Conservation (phyloP, 2,329 filamentous ascomycete species). For the Pseudonectria foliicola region DNA sequence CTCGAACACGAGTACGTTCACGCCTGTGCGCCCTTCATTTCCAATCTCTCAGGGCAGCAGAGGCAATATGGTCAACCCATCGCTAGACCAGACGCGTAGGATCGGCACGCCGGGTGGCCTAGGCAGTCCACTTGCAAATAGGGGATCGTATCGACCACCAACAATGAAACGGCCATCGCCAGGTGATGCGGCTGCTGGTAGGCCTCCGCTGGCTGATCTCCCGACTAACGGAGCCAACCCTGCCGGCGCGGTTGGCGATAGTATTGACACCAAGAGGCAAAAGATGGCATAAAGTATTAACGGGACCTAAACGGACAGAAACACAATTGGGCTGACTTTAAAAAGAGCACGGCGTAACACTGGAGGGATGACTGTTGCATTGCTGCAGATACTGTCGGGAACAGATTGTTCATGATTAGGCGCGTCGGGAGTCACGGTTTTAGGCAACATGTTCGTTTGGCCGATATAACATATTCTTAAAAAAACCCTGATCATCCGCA, state of each 20-base stretch:
- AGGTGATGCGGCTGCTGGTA: slow-evolving; percentile 20
- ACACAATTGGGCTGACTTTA: neutral
- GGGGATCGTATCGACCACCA: slow-evolving; percentile 51
- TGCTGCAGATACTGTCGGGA: too few species aligned
- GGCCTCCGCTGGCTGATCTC: slow-evolving; percentile 45
- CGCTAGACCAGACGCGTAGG: slow-evolving; percentile 46
- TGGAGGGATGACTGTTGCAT: too few species aligned
- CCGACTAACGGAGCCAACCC: slow-evolving; percentile 34
- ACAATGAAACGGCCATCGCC: slow-evolving; percentile 48
- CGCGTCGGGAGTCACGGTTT: too few species aligned
- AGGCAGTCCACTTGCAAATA: slow-evolving; percentile 51
- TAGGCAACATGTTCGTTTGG: too few species aligned
- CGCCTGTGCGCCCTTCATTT: slow-evolving; percentile 24
- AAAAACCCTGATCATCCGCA: too few species aligned
- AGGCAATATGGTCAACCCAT: slow-evolving; percentile 44
- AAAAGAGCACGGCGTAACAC: neutral
- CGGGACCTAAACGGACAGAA: neutral
- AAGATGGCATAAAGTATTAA: slow-evolving; percentile 30
- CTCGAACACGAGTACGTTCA: slow-evolving; percentile 21
- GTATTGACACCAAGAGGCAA: slow-evolving; percentile 45
- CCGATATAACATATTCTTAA: too few species aligned
- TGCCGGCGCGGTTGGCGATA: slow-evolving; percentile 18
- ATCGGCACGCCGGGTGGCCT: slow-evolving; percentile 51
- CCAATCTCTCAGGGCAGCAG: slow-evolving; percentile 22
- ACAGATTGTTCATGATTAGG: too few species aligned